Base-by-base conservation (phyloP, 2,329 filamentous ascomycete species). In the Nemania bipapillata region DNA sequence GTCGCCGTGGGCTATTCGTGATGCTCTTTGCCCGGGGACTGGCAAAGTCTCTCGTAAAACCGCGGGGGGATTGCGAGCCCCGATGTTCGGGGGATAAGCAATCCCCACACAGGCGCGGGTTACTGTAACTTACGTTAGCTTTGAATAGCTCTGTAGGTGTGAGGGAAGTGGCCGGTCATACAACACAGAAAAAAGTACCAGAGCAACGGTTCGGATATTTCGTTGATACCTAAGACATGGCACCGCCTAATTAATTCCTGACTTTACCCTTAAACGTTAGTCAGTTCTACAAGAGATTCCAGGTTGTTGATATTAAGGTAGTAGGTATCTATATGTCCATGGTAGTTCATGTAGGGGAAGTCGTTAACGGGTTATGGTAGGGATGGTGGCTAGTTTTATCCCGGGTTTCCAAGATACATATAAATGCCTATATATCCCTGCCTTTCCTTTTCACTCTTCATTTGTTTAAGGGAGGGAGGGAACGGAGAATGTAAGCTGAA, bases 131-230 rank as follows among this genome's bases (percentile, higher is more conserved):
- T 20, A 7, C 6, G 50, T 69, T 9, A 69, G 26, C 35, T n/a
- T n/a, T n/a, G n/a, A n/a, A n/a, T n/a, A n/a, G 8, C 3, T 17
- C 20, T 3, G 11, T 4, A 12, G 12, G 11, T 12, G 5, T 6
- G 4, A 47, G 7, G 9, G 37, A 28, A 9, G 20, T 24, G 6
- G 15, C 5, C 9, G 22, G 20, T 35, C 67, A 53, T 32, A 69
- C 67, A 15, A n/a, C 67, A 69, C 22, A 69, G 63, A 7, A 50
- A 59, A 35, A 68, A 68, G 28, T 4, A 50, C 58, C 58, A 66
- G 22, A 66, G 53, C 24, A 66, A 11, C 1, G 58, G 53, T 12
- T 66, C 65, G 1, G 65, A 63, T 49, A 66, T 66, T 3, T 37
- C 17, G 11, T 0, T 1, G 4, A 58, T 54, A 2, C 1, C 5